Conservation (phyloP, 2,329 filamentous ascomycete species). For the Lecanicillium sp. region DNA sequence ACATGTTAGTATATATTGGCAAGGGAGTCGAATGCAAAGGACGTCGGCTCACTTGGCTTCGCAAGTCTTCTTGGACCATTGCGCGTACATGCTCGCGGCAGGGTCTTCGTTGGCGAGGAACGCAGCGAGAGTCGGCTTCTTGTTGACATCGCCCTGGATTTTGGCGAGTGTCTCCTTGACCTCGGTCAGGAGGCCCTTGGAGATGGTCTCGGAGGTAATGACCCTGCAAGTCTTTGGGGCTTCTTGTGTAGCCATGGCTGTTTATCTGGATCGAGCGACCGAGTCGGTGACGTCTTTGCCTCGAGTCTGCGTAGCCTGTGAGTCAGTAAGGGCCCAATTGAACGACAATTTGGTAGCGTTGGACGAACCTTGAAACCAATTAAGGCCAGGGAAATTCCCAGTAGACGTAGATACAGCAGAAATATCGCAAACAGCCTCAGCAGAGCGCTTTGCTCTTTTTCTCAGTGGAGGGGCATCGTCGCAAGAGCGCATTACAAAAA, state of each 20-base stretch:
- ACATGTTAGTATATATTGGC: neutral
- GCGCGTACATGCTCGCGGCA: constrained; percentile 85
- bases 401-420: no score
- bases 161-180: constrained; percentile 67
- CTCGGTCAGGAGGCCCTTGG: constrained; percentile 71
- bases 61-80: constrained; percentile 96
- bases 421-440: no score
- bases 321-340: no score
- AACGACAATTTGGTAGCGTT: no score
- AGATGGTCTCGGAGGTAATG: constrained; percentile 78
- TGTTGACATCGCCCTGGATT: constrained; percentile 47
- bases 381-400: no score
- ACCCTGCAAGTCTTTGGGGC: constrained; percentile 73
- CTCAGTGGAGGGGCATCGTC: constrained; percentile 5
- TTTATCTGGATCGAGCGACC: no score
- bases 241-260: constrained; percentile 3
- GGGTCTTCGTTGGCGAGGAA: constrained; percentile 91
- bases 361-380: no score
- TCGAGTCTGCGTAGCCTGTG: no score
- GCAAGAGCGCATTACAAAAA: constrained; percentile 8
- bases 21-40: no score
- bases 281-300: neutral
- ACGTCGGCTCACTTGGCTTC: constrained; percentile 71
- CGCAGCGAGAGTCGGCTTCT: constrained; percentile 71
- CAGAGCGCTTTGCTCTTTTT: no score